Conservation (phyloP, 257 asterid species). For the Cinchona pubescens region DNA sequence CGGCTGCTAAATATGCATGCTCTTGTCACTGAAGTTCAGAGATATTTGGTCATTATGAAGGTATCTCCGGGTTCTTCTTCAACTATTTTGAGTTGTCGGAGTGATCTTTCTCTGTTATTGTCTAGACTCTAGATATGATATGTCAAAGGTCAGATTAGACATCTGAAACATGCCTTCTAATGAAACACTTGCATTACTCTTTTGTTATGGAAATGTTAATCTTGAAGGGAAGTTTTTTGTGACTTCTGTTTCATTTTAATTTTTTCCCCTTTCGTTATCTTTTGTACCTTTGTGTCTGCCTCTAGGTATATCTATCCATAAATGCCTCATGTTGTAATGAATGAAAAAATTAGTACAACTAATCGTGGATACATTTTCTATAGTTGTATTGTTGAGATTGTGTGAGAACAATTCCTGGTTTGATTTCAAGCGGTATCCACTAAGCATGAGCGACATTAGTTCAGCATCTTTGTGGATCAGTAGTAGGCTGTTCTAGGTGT, state of each 20-base stretch:
- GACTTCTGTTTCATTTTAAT: no score
- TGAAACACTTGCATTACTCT: not conserved
- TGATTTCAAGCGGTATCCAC: not conserved
- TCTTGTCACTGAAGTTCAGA: conserved; percentile 45
- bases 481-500: not conserved
- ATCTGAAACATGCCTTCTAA: not conserved
- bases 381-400: not conserved
- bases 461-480: not conserved
- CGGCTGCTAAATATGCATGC: conserved; percentile 65
- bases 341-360: not conserved
- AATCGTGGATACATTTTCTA: not conserved
- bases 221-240: not conserved
- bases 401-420: not conserved
- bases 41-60: conserved; percentile 47
- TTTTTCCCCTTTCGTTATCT: no score
- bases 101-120: not conserved
- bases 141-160: not conserved
- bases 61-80: conserved; percentile 27
- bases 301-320: no score
- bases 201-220: not conserved
- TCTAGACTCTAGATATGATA: not conserved
- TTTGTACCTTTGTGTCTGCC: not conserved
- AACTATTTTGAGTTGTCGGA: not conserved
- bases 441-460: not conserved
- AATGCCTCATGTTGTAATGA: not conserved